Base-by-base conservation (phyloP, 1,284 basidiomycete species). In the Singerocomus inundabilis region DNA sequence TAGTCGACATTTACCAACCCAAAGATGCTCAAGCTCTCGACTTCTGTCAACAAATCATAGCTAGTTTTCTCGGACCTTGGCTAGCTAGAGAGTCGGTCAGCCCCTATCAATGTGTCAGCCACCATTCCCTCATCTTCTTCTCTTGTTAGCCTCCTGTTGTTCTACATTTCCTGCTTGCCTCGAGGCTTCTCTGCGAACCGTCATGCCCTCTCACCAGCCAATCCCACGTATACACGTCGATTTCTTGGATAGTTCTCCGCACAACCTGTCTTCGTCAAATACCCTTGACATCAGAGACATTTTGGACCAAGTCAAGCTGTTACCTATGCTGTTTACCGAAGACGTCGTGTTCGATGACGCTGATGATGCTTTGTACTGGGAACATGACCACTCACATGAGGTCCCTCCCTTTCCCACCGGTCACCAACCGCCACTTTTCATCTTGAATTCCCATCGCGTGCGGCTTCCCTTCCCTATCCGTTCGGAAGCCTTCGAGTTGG, bases 281-380 rank as follows among this genome's bases (percentile, higher is more conserved):
- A 66, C 66, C 15, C 46, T 69, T 28, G 63, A 70, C 31, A 66
- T 70, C 36, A 53, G 32, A 34, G 63, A 66, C 37, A 35, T 62
- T 38, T 38, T 64, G 18, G 43, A 40, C 33, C 52, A 45, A 32
- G 48, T 49, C 42, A 58, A 52, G 31, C 44, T 44, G 2, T 38
- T 53, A 10, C 60, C 66, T 12, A 55, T 54, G 34, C 46, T 70
- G 25, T 49, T 68, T 5, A 44, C 54, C 11, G 59, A 62, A 53
- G 39, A 50, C 25, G 11, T 50, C 32, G 38, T 30, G 16, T 51
- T 46, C 39, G 46, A 50, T 35, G 39, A 37, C 38, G 40, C 45
- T 46, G 49, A 53, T 8, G 42, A 51, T 47, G 26, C 25, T 38
- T 28, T 49, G 30, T 31, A 45, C 37, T 26, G 39, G 44, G 66